phyloP scores from a whole-genome alignment of 805 yeast genomes.

The Candida suzukii region DNA sequence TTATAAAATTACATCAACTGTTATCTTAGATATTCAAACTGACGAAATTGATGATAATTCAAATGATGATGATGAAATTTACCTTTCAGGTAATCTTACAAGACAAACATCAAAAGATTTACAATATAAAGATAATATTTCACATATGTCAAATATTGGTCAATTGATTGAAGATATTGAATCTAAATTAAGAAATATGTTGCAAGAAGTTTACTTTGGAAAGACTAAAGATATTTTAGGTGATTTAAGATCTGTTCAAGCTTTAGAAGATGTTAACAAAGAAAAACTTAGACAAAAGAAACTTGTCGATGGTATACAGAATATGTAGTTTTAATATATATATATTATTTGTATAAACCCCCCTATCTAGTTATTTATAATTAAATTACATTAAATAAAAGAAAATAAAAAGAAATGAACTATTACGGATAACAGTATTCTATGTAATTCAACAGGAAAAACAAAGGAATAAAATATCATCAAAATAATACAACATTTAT shows the following conservation, averaged over 20 bases:
- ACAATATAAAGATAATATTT: constrained; percentile 39
- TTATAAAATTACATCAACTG: constrained; percentile 81
- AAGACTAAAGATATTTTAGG: constrained; percentile 85
- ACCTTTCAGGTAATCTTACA: constrained; percentile 76
- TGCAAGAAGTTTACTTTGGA: constrained; percentile 93
- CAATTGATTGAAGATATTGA: constrained; percentile 82
- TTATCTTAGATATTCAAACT: constrained; percentile 62
- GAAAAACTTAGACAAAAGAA: constrained; percentile 34
- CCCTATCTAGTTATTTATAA: too few relatives aligned
- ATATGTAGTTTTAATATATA: constrained; percentile 9
- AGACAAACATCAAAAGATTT: constrained; percentile 66
- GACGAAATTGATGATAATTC: constrained; percentile 16
- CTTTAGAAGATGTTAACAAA: constrained; percentile 26
- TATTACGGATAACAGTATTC: too few relatives aligned
- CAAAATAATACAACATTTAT: too few relatives aligned
- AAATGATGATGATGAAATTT: constrained; percentile 27
- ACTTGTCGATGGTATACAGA: constrained; percentile 31
- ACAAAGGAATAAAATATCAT: too few relatives aligned
- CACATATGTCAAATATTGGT: constrained; percentile 86
- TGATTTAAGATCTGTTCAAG: constrained; percentile 46
- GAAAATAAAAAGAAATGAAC: too few relatives aligned
- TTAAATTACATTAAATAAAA: constrained; percentile 3
- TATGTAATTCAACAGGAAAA: too few relatives aligned
- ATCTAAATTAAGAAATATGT: constrained; percentile 73
- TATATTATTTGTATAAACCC: too few relatives aligned